Base-by-base conservation (phyloP, 805 yeast species). In the Ogataea trehalophila region DNA sequence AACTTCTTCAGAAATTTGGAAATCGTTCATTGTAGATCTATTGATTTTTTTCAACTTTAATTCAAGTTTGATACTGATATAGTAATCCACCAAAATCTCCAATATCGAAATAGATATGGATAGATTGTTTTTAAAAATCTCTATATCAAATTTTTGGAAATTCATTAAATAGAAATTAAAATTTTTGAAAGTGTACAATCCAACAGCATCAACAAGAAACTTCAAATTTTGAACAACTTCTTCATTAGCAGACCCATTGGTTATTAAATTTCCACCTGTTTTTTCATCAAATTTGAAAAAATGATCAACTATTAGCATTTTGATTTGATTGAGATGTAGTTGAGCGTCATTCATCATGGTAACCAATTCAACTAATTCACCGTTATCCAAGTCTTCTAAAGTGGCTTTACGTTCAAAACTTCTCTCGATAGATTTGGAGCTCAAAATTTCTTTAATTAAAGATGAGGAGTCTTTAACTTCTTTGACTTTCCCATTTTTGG, bases 61-160 rank as follows among this genome's bases (percentile, higher is more conserved):
- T 34, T 61, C 63, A 23, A 55, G 51, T 17, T 48, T 50, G 29
- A 69, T 48, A 2, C 65, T 51, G 5, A 77, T 63, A 52, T 69
- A 75, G 2, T 59, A 46, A 53, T 80, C 80, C 3, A 72, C 65
- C 13, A 78, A 55, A 0, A 74, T 45, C 49, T 80, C 85, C 43
- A 62, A 64, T 1, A 76, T 59, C 2, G 76, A 64, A 4, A 73
- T 60, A 1, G 72, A 58, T 17, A 69, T 57, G 1, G 40, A 35
- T 9, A 44, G 22, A 20, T 20, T 18, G 6, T 33, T 17, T 9
- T 50, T 52, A 6, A 49, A 33, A 6, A 26, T 16, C 2, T 42
- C 36, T 5, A 37, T n/a, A 37, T 37, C 41, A 6, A 26, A 22
- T 2, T 20, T 16, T 16, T 6, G 8, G 8, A n/a, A 33, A 29